Evolutionary conservation across 78 protist species (phyloP).

Genomic region (Diacronema lutheri): DNA sequence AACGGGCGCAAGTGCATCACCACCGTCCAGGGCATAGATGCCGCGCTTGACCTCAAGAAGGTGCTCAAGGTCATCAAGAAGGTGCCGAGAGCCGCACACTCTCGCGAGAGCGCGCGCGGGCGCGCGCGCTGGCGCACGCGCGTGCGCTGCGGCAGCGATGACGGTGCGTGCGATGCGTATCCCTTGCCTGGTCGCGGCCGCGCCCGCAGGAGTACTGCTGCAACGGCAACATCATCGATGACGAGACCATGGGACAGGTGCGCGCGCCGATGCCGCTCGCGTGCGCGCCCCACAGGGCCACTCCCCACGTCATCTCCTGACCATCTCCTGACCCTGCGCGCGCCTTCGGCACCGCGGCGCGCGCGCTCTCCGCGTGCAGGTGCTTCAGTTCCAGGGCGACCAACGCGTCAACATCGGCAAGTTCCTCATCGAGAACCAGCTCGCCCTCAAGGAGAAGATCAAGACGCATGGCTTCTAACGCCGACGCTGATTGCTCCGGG

Average conservation of each 20-base stretch:
- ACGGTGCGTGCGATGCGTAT: too few relatives aligned
- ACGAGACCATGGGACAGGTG: conserved; percentile 38
- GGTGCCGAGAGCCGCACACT: background rate
- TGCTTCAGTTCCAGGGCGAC: conserved; percentile 48
- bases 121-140: too few relatives aligned
- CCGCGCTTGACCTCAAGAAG: conserved; percentile 20
- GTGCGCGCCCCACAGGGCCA: too few relatives aligned
- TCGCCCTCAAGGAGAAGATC: conserved; percentile 32
- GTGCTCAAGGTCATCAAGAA: conserved; percentile 23
- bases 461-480: conserved; percentile 36
- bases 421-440: conserved; percentile 49
- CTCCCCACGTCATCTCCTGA: too few relatives aligned
- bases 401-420: conserved; percentile 13
- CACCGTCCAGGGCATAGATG: conserved; percentile 38
- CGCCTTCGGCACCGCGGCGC: too few relatives aligned
- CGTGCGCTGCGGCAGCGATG: too few relatives aligned
- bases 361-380: too few relatives aligned
- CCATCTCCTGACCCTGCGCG: too few relatives aligned
- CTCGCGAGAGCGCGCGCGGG: too few relatives aligned
- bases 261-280: too few relatives aligned
- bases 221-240: conserved; percentile 31
- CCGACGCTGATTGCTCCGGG: too few relatives aligned
- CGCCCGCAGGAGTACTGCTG: conserved; percentile 39
- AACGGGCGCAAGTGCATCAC: conserved; percentile 64
- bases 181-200: too few relatives aligned